Base-by-base conservation (phyloP, 495 filamentous ascomycete species). In the Lasiosphaeris hirsuta region DNA sequence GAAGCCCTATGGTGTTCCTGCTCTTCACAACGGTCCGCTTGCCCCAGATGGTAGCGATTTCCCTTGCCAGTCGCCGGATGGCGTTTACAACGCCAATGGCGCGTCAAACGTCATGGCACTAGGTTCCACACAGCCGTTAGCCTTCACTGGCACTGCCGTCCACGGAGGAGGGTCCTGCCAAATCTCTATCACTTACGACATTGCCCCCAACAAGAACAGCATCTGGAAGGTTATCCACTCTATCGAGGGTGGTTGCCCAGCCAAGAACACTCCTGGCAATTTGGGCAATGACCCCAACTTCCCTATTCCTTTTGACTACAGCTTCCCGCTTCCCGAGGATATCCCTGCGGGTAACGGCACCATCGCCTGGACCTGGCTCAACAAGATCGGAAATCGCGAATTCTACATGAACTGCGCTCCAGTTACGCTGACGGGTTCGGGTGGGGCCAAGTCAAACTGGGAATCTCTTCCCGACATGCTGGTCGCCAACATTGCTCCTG, bases 381-480 rank as follows among this genome's bases (percentile, higher is more conserved):
- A 97, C 82, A 86, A 86, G 60, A 68, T 92, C 51, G 90, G 90
- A 47, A 90, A 92, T 75, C 83, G 90, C 17, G 92, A 97, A 70
- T 90, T 95, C 83, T 96, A 96, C 78, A 96, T 95, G 92, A 91
- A 92, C 80, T 97, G 92, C 59, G 88, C 86, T 4, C 82, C 88
- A 15, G 79, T 93, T 45, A 83, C 78, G 5, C 81, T 96, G 60
- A 75, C 72, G 1, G 80, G 80, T 37, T 71, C 74, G 0, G 78
- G 78, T 4, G 83, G 81, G 48, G 59, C 73, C 13, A 54, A 76
- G 57, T 35, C 73, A 30, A 76, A 78, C 57, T 81, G 79, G 60
- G 75, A 81, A 59, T 73, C 69, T 30, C 86, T 91, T 17, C 92
- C 92, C 1, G 75, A 86, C 54, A 89, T 96, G 88, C 84, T 95